Conservation (phyloP, 2,329 filamentous ascomycete genomes). For the Claviceps paspali region DNA sequence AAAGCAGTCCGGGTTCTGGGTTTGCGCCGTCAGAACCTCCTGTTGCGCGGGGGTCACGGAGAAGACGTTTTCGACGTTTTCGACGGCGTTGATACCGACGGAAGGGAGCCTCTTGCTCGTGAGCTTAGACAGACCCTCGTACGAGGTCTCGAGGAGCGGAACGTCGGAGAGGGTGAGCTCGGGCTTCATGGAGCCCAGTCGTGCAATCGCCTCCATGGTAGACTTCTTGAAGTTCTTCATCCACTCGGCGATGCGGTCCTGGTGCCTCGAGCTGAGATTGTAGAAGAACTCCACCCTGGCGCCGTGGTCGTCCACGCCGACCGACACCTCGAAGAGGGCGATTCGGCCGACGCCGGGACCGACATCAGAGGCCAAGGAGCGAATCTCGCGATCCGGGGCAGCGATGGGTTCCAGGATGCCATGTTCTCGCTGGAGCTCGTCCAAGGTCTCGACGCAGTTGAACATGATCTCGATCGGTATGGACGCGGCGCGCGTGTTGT, state of each 20-base stretch:
- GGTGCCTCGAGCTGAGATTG: constrained; percentile 25
- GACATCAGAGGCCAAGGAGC: constrained; percentile 26
- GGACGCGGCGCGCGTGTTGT: constrained; percentile 18
- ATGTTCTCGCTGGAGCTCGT: constrained; percentile 31
- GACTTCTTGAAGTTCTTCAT: constrained; percentile 30
- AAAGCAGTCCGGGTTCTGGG: constrained; percentile 24
- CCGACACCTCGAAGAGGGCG: constrained; percentile 34
- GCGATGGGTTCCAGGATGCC: constrained; percentile 33
- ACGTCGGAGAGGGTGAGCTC: constrained; percentile 36
- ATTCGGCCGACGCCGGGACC: constrained; percentile 31
- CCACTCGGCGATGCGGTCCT: constrained; percentile 30
- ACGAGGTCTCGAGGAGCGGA: constrained; percentile 30
- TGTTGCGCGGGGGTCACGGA: constrained; percentile 34
- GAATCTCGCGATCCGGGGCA: constrained; percentile 23
- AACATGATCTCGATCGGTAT: constrained; percentile 44
- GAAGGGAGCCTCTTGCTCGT: constrained; percentile 25
- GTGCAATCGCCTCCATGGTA: constrained; percentile 27
- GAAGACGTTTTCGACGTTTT: constrained; percentile 33
- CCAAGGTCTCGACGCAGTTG: constrained; percentile 35
- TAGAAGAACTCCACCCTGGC: constrained; percentile 31
- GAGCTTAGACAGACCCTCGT: constrained; percentile 29
- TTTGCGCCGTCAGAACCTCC: constrained; percentile 32
- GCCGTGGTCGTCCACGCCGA: constrained; percentile 26
- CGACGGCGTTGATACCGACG: constrained; percentile 24
- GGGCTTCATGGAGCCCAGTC: constrained; percentile 25